phyloP scores from a whole-genome alignment of 805 yeast species.

The Yamadazyma kitorensis region DNA sequence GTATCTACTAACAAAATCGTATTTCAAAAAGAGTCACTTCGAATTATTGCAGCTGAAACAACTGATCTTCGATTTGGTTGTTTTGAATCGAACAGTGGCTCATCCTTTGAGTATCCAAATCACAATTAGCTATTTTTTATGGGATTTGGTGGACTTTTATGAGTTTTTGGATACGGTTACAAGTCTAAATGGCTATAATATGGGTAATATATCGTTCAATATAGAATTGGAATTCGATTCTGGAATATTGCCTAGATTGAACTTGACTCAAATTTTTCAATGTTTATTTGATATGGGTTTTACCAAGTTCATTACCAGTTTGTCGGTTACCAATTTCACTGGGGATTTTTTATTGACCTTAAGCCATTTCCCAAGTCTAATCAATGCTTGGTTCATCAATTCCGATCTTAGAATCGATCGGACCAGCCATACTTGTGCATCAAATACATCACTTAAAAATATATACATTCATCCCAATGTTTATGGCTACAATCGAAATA shows the following conservation, averaged over 20 bases:
- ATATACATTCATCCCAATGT: slow-evolving; percentile 15
- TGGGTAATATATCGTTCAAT: slow-evolving; percentile 10
- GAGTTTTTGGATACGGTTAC: slow-evolving; percentile 9
- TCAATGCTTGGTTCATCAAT: slow-evolving; percentile 17
- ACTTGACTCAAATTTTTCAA: too few relatives aligned
- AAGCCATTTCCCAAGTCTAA: slow-evolving; percentile 10
- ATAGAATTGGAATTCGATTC: slow-evolving; percentile 22
- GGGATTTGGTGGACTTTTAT: slow-evolving; percentile 14
- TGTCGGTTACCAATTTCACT: slow-evolving; percentile 12
- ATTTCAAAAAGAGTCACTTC: slow-evolving; percentile 10
- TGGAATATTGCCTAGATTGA: slow-evolving; percentile 12
- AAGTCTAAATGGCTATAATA: background rate
- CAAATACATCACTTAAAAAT: slow-evolving; percentile 5
- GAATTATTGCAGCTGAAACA: slow-evolving; percentile 6
- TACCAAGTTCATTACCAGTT: slow-evolving; percentile 1
- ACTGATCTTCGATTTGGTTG: slow-evolving; percentile 4
- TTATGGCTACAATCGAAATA: slow-evolving; percentile 13
- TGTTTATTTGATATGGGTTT: slow-evolving; percentile 2
- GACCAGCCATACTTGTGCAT: too few relatives aligned
- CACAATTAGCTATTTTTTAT: slow-evolving; percentile 16
- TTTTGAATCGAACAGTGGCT: slow-evolving; percentile 5
- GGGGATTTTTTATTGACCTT: slow-evolving; percentile 14
- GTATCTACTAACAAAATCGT: slow-evolving; percentile 16
- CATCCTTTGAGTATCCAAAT: slow-evolving; percentile 5
- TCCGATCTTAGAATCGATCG: slow-evolving; percentile 13